Evolutionary conservation across 2,329 filamentous ascomycete species (phyloP), one percentile per base, ranked within the genome.

Genomic region (Colletotrichum somersetense): DNA sequence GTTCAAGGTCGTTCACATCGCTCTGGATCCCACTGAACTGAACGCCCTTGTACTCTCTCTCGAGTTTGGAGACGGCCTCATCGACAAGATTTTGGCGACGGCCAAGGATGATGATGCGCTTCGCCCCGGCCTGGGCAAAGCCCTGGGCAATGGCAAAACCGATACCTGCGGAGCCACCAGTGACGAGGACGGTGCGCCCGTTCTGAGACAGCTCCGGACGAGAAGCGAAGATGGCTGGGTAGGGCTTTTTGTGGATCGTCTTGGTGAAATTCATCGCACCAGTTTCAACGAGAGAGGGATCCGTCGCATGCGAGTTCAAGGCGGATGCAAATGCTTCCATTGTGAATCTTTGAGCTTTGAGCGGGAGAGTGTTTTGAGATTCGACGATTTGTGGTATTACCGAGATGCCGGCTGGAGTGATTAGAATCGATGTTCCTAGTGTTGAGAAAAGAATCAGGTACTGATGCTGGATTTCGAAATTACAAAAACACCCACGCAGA

Each of bases 131-230:
- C 1, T 75, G 68, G 12, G 81, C 79, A 74, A 86, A 93, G 58
- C 90, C 83, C 59, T 86, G 84, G 3, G 91, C 91, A 18, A 92
- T 87, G 0, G 89, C 88, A 67, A 89, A 88, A 1, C 91, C 92
- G 58, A 94, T 89, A 38, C 91, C 91, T 0, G 85, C 86, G 0
- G 88, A 88, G n/a, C 87, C 90, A 52, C 92, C 92, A 1, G 89
- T 91, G 77, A 94, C 89, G 11, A 94, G 83, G 7, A 92, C 88
- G 0, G 86, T 90, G 23, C 78, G 77, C n/a, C 84, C 84, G 1
- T 77, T 75, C 58, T 86, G 83, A 5, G 78, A 82, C 8, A 86
- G 76, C 71, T 82, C 80, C 0, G 81, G 79, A 0, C 80, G 79
- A 0, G 73, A 56, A 2, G 84, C 79, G 0, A 77, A 79, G 73